phyloP scores from a whole-genome alignment of 306 rosid genomes.

The Urtica urens region DNA sequence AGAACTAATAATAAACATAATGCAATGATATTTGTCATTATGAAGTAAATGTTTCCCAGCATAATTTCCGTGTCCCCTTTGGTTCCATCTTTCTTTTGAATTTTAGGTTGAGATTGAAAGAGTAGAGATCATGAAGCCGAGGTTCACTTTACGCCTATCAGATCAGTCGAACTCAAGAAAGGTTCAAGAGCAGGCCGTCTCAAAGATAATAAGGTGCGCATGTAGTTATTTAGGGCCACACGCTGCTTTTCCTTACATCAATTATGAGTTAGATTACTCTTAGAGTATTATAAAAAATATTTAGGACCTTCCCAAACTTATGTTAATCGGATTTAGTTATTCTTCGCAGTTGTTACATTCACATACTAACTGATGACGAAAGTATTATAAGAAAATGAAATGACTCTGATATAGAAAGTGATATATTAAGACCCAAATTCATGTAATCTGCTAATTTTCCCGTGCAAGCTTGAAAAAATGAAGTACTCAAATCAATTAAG shows the following conservation, averaged over 20 bases:
- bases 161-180: slow-evolving; percentile 26
- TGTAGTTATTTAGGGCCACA: not conserved
- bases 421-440: no score
- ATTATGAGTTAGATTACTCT: not conserved
- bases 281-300: no score
- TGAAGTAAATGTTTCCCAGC: no score
- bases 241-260: not conserved
- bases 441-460: not conserved
- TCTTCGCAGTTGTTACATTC: no score
- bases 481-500: not conserved
- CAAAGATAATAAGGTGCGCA: slow-evolving; percentile 56
- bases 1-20: no score
- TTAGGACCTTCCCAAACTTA: no score
- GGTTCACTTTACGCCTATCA: slow-evolving; percentile 42
- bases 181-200: slow-evolving; percentile 57
- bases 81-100: slow-evolving; percentile 5
- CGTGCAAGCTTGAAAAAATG: not conserved
- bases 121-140: slow-evolving; percentile 67
- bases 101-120: slow-evolving; percentile 62
- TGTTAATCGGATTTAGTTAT: no score
- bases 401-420: no score
- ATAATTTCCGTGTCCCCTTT: not conserved
- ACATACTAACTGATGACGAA: no score
- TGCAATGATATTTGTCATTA: no score
- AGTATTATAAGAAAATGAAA: no score